A percentile compares a stretch with the other conserved stretches of the same genome.
phyloP scores from a whole-genome alignment of 441 rosid genomes.

The Adansonia rubrostipa region DNA sequence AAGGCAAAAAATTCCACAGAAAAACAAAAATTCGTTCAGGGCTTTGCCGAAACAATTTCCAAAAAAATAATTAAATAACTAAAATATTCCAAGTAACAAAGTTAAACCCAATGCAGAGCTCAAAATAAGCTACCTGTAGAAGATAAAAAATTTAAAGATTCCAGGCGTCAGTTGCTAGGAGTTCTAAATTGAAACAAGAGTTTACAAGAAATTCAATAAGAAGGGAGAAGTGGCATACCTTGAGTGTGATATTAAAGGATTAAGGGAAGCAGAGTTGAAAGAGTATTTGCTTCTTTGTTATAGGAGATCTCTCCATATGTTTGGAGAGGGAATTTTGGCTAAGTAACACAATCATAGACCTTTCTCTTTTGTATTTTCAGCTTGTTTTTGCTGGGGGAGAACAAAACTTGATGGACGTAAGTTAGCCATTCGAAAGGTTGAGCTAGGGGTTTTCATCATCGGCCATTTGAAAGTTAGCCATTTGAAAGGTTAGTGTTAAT shows the following conservation, averaged over 20 bases:
- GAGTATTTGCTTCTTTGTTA: not conserved
- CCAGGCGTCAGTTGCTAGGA: conserved; percentile 11
- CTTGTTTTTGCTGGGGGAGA: not conserved
- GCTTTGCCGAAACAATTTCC: not conserved
- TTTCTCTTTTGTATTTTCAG: not conserved
- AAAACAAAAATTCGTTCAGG: not conserved
- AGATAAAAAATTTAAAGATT: not conserved
- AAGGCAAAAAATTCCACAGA: not conserved
- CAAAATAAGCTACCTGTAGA: conserved; percentile 19
- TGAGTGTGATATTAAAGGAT: not conserved
- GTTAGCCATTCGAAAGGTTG: too few relatives aligned
- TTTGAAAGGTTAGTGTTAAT: too few relatives aligned
- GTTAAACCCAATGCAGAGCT: not conserved
- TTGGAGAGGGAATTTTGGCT: not conserved
- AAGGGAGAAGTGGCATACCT: not conserved
- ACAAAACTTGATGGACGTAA: not conserved
- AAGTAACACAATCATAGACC: too few relatives aligned
- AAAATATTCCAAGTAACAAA: not conserved
- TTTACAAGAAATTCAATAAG: not conserved
- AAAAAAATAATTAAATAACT: not conserved
- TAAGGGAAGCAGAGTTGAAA: not conserved
- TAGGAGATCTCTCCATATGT: not conserved
- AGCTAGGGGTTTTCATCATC: too few relatives aligned
- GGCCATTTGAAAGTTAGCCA: too few relatives aligned
- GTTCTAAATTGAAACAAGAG: conserved; percentile 4